phyloP scores from a whole-genome alignment of 495 filamentous ascomycete genomes.

The Penicillium diatomitis region DNA sequence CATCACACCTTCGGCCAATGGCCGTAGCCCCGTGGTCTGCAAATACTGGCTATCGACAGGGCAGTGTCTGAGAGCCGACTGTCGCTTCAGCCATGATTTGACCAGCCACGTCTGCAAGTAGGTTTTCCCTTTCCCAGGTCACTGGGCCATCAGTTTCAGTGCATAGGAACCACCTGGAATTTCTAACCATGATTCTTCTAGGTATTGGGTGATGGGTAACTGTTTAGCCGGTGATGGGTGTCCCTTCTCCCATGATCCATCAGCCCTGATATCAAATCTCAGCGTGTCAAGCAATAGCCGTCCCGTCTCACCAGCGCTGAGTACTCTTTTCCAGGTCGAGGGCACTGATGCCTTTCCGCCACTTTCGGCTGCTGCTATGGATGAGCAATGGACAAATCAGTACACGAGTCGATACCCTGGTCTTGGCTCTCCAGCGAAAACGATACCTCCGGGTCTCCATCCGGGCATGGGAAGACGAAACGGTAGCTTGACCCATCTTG shows the following conservation, averaged over 20 bases:
- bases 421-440: conserved; percentile 23
- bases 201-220: conserved; percentile 95
- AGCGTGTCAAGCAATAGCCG: conserved; percentile 50
- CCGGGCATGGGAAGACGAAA: conserved; percentile 42
- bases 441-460: conserved; percentile 19
- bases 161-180: background rate
- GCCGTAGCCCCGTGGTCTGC: conserved; percentile 79
- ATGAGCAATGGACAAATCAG: conserved; percentile 53
- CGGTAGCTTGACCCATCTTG: conserved; percentile 30
- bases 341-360: conserved; percentile 74
- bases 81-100: conserved; percentile 92
- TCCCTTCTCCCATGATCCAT: conserved; percentile 95
- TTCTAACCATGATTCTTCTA: conserved; percentile 21
- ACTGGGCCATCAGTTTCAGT: too few species aligned
- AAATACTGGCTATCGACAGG: conserved; percentile 93
- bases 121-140: conserved; percentile 26
- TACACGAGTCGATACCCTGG: conserved; percentile 33
- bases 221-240: conserved; percentile 92
- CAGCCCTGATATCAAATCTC: conserved; percentile 61
- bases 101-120: conserved; percentile 98
- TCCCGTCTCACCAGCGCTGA: conserved; percentile 26
- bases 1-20: conserved; percentile 59
- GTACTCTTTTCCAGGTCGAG: conserved; percentile 69
- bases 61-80: conserved; percentile 88
- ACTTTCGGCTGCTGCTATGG: conserved; percentile 30